Evolutionary conservation across 257 asterid genomes (phyloP).

Genomic region (Nicotiana noctiflora): DNA sequence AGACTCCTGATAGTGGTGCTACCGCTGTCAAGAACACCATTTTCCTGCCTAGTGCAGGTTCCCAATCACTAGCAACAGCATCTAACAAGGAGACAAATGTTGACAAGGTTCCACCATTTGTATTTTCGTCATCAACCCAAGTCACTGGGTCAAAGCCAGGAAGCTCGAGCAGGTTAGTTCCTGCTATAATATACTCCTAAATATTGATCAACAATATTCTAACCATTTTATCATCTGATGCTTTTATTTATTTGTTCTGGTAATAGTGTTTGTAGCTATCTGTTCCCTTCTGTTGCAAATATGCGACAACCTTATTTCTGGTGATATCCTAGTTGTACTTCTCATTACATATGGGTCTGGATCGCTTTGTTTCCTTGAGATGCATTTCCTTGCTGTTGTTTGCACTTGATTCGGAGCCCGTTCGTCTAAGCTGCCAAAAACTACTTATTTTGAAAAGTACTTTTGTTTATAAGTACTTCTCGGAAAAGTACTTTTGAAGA

Average conservation of each 20-base stretch:
- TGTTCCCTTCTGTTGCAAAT: not conserved
- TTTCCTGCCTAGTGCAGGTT: constrained; percentile 13
- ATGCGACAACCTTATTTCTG: not conserved
- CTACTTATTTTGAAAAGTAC: too few relatives aligned
- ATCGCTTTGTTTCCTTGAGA: not conserved
- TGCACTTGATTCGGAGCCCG: not conserved
- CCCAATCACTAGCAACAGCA: constrained; percentile 17
- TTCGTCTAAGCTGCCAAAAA: too few relatives aligned
- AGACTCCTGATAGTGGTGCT: constrained; percentile 14
- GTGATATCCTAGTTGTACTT: not conserved
- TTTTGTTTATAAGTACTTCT: too few relatives aligned
- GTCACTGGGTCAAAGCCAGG: constrained; percentile 10
- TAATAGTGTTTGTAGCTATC: not conserved
- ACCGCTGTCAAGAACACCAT: constrained; percentile 26
- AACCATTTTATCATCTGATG: not conserved
- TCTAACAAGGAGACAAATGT: constrained; percentile 29
- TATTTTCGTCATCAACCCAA: constrained; percentile 29
- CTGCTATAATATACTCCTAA: not conserved
- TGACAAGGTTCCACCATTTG: constrained; percentile 20
- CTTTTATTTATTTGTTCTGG: not conserved
- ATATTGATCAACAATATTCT: not conserved
- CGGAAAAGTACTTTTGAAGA: too few relatives aligned
- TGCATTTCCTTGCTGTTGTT: not conserved
- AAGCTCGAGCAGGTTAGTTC: constrained; percentile 22
- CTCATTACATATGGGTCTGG: not conserved